Evolutionary conservation across 345 rosid genomes (phyloP), one percentile per base, ranked within the genome.

Genomic region (Acer campestre): DNA sequence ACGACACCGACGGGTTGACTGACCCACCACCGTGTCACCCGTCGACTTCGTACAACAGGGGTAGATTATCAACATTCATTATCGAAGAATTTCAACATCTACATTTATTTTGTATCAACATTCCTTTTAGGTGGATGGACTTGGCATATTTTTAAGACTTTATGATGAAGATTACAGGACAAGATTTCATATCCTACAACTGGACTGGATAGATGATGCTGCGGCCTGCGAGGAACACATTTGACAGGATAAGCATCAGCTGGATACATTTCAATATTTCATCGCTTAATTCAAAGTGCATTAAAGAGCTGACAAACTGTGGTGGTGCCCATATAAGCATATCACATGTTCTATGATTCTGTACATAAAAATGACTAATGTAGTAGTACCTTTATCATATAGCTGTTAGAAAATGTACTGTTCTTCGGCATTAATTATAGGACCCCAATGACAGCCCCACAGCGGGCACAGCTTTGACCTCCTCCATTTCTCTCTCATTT

Each of bases 211-310:
- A 27, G 2, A 27, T 59, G 63, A 59, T 59, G 25, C 10, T 59
- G 27, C 0, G 22, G 20, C 12, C 10, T 59, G 27, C 0, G 22
- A 59, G 23, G 63, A 59, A 53, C 58, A 53, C 58, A 3, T 40
- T 7, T 59, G 77, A 73, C 68, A 73, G 25, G 68, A 73, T 61
- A 73, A 46, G 10, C 22, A 44, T 25, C 59, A 25, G 77, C 42
- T 27, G 14, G 29, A 10, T 73, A 25, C 68, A 73, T 67, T 67
- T 67, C 25, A 42, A 25, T 59, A 73, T 67, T 67, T 67, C 25
- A 42, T 42, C 22, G 13, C 68, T 44, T 17, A 42, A 59, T 25
- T n/a, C 65, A 55, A 22, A 53, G 8, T 16, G 73, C 55, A 73
- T 73, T 40, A 42, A 18, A 40, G 23, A 48, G 59, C 27, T 74